These are phyloP conservation scores for Torulaspora microellipsoides DNA, from an alignment of 805 yeast genomes.

Conservation along the genomic window DNA sequence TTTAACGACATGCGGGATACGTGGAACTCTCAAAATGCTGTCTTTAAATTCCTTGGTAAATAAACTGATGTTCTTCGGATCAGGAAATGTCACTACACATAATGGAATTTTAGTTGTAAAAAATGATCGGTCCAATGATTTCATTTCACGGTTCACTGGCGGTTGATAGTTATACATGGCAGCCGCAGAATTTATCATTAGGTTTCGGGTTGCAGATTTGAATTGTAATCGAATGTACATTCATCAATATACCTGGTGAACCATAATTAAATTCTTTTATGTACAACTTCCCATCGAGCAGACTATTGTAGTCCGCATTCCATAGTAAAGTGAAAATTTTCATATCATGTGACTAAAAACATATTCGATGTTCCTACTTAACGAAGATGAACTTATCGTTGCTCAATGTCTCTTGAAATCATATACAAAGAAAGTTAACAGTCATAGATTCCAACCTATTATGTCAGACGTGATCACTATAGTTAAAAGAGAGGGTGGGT, in stretches of 20 bases:
- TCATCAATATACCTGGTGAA: constrained; percentile 1
- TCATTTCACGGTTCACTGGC: constrained; percentile 66
- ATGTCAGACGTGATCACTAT: constrained; percentile 32
- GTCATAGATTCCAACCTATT: neutral
- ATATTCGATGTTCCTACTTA: too few species aligned
- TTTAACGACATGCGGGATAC: constrained; percentile 64
- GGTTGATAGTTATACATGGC: constrained; percentile 41
- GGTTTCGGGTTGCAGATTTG: neutral
- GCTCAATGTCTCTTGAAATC: too few species aligned
- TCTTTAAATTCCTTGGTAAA: constrained; percentile 55
- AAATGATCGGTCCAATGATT: constrained; percentile 56
- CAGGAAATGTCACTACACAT: constrained; percentile 64
- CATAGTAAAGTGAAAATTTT: constrained; percentile 13
- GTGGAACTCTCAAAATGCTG: constrained; percentile 67
- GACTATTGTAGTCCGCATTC: too few species aligned
- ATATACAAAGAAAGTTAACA: too few species aligned
- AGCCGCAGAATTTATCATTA: constrained; percentile 2
- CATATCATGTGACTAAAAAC: constrained; percentile 8
- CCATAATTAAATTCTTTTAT: too few species aligned
- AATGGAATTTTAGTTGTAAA: constrained; percentile 56
- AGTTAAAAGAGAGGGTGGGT: constrained; percentile 25
- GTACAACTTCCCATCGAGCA: too few species aligned
- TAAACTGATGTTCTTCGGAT: constrained; percentile 55
- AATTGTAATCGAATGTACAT: constrained; percentile 5
- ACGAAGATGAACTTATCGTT: too few species aligned